Base-by-base conservation (phyloP, 805 yeast genomes). In the Wickerhamomyces bisporus region DNA sequence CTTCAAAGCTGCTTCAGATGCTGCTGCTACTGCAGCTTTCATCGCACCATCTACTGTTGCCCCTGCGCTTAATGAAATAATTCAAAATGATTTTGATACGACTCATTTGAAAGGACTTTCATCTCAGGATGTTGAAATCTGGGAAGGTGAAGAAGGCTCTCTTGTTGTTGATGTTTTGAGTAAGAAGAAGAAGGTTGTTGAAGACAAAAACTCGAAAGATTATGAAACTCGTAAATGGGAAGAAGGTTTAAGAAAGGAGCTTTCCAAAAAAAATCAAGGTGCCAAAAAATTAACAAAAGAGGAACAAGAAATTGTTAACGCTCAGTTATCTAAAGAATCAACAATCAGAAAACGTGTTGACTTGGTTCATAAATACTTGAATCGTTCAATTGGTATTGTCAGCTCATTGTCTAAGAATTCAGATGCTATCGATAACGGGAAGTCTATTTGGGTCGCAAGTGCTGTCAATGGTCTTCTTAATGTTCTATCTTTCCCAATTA, bases 161-260 rank as follows among this genome's bases (percentile, higher is more conserved):
- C 57, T 82, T 38, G 93, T 83, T 2, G 61, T 79, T 15, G 79
- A 86, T 52, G 77, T 85, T 5, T 58, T 85, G 34, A 73, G 70
- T 26, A 53, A 54, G 20, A 63, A 62, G 39, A 72, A 67, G 52
- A 64, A 66, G 24, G 61, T 61, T 25, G 65, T 62, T 5, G 76
- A 77, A 12, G 76, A 77, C 53, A 86, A 84, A 56, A 86, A 86
- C 55, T 65, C 86, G 1, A 88, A 81, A 54, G 96, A 88, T 52
- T 86, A 86, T 50, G 95, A 83, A 50, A 83, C 89, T 2, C 64
- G 75, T 42, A 79, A 86, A 57, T 91, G 98, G 98, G 98, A 93
- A 55, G 88, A 81, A 48, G 74, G 75, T 36, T 73, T 93, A 24
- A 77, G 91, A 50, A 77, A 78, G 45, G 91, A 87, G 52, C 67